Evolutionary conservation across 768 basidiomycete genomes (phyloP), one percentile per base, ranked within the genome.

Genomic region (Boletales sp.): DNA sequence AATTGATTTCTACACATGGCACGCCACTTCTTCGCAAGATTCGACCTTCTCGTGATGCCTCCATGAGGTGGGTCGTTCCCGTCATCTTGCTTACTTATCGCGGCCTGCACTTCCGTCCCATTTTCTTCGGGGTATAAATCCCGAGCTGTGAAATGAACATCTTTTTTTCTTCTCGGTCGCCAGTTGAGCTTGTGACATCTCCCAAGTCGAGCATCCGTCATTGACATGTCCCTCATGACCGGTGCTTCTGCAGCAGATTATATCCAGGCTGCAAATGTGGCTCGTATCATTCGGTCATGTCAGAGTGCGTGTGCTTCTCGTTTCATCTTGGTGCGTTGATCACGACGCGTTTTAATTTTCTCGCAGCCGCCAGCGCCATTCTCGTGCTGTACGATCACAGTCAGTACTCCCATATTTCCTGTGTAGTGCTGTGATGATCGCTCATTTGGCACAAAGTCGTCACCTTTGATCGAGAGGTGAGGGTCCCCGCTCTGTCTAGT

Each of bases 321-420:
- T 18, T 7, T n/a, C 18, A 2, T 43, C 32, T 18, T 3, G 5
- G 2, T 29, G 19, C 29, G 27, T 32, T 7, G 1, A 12, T 56
- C 47, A 59, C 14, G 32, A 15, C 5, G 6, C 12, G 2, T 18
- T 30, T 30, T 21, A 27, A 4, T 21, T 48, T 35, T 27, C 15
- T 40, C 61, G 61, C 32, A 13, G 40, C 49, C 3, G 40, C 49
- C 3, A 40, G 55, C 7, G 34, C 53, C 6, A 11, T 53, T 3
- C 15, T 49, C 5, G 29, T 61, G 27, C 43, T 63, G 35, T 61
- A 62, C 15, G 61, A 63, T 38, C 61, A 62, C 38, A 36, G 61
- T 39, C 14, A 54, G 55, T 43, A 31, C 9, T 27, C 2, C 7
- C 8, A 17, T 43, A 0, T 14, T n/a, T 17, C 13, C 5, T 43